phyloP scores from a whole-genome alignment of 2,329 filamentous ascomycete species.

The Tricladium varicosporioides region DNA sequence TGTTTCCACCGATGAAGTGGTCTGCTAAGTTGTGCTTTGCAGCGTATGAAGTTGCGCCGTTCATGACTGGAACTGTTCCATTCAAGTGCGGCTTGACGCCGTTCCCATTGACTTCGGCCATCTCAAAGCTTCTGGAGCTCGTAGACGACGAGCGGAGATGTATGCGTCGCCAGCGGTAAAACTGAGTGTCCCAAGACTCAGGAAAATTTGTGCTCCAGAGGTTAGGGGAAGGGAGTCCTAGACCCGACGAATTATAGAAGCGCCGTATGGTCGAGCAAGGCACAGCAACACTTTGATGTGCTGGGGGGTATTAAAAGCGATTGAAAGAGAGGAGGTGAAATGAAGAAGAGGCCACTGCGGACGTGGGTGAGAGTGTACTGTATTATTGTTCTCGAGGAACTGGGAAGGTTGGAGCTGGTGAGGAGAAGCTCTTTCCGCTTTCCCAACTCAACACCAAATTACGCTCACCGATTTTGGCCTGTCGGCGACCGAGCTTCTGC shows the following conservation, averaged over 20 bases:
- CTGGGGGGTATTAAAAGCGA: neutral
- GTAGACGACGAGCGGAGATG: slow-evolving; percentile 27
- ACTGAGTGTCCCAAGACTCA: slow-evolving; percentile 3
- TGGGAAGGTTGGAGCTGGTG: neutral
- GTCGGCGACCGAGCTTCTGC: slow-evolving; percentile 1
- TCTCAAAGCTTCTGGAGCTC: slow-evolving; percentile 34
- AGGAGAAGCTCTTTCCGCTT: slow-evolving; percentile 2
- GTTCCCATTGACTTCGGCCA: slow-evolving; percentile 45
- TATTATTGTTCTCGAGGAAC: neutral
- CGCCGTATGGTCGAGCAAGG: neutral
- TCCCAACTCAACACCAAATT: neutral
- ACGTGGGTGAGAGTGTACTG: neutral
- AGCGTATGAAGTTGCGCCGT: slow-evolving; percentile 66
- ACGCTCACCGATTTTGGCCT: neutral
- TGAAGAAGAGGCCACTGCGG: neutral
- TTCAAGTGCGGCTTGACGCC: slow-evolving; percentile 34
- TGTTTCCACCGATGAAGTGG: slow-evolving; percentile 97
- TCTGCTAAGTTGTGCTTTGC: slow-evolving; percentile 79
- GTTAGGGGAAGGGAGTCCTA: neutral
- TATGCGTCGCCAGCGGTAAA: slow-evolving; percentile 25
- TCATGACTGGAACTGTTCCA: slow-evolving; percentile 48
- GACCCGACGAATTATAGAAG: neutral
- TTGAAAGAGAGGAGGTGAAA: neutral
- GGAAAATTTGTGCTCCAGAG: slow-evolving; percentile 6
- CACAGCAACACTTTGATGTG: neutral